phyloP scores from a whole-genome alignment of 495 filamentous ascomycete species.

The Tuber microsphaerosporum region DNA sequence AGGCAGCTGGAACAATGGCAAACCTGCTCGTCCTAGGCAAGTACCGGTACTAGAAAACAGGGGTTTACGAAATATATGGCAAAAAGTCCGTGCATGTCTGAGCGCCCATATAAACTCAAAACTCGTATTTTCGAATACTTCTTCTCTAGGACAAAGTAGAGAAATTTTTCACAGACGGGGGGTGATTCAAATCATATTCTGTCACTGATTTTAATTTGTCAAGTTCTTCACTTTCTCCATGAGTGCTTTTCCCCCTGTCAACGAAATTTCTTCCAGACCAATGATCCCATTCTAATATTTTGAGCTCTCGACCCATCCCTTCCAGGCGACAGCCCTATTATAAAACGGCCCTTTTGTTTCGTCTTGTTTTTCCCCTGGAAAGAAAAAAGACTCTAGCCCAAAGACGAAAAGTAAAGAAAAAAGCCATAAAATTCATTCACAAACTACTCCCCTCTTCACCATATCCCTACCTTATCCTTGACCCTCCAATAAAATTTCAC shows the following conservation, averaged over 20 bases:
- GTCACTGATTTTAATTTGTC: neutral
- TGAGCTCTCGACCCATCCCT: neutral
- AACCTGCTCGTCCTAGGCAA: neutral
- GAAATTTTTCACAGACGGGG: neutral
- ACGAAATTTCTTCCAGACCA: neutral
- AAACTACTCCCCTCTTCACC: neutral
- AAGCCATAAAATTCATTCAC: conserved; percentile 6
- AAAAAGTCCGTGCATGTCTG: no score
- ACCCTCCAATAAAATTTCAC: neutral
- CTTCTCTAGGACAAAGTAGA: no score
- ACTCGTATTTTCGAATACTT: no score
- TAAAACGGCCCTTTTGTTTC: neutral
- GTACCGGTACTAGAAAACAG: no score
- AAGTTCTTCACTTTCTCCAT: neutral
- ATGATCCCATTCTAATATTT: neutral
- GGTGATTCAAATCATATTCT: neutral
- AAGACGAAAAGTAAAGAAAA: conserved; percentile 10
- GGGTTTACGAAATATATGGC: no score
- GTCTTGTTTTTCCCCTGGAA: neutral
- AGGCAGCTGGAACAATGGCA: neutral
- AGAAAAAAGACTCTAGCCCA: conserved; percentile 6
- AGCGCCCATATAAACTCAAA: no score
- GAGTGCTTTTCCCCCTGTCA: neutral
- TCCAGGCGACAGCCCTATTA: neutral
- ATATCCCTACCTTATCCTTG: neutral